These are phyloP conservation scores for Starmerella scarabaei DNA, from an alignment of 805 yeast genomes.

Conservation along the genomic window DNA sequence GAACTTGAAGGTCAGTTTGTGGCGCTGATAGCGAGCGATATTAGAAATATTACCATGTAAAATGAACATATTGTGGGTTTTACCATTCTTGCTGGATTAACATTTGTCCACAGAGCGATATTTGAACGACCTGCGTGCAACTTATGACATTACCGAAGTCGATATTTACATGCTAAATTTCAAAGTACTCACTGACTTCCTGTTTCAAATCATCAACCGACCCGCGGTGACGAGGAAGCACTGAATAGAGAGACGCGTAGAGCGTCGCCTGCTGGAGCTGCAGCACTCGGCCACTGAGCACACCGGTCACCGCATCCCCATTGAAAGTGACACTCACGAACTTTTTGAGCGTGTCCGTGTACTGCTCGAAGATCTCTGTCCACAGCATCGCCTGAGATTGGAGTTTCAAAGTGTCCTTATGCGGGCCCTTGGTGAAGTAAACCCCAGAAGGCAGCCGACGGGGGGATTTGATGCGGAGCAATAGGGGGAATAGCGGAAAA, in stretches of 20 bases:
- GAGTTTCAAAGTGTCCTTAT: conserved; percentile 20
- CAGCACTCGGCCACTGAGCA: conserved; percentile 37
- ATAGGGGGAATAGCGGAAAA: conserved; percentile 71
- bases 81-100: too few relatives aligned
- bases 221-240: conserved; percentile 35
- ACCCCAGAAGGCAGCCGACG: conserved; percentile 53
- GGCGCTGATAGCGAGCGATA: too few relatives aligned
- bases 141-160: too few relatives aligned
- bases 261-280: conserved; percentile 37
- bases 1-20: too few relatives aligned
- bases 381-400: conserved; percentile 36
- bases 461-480: conserved; percentile 69
- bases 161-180: too few relatives aligned
- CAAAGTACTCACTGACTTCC: conserved; percentile 8
- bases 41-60: too few relatives aligned
- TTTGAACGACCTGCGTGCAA: too few relatives aligned
- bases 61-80: too few relatives aligned
- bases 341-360: conserved; percentile 18
- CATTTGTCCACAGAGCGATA: too few relatives aligned
- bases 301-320: conserved; percentile 29
- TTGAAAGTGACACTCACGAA: conserved; percentile 6
- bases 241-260: conserved; percentile 41
- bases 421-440: conserved; percentile 18
- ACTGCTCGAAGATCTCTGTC: conserved; percentile 38
- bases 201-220: conserved; percentile 16